Base-by-base conservation (phyloP, 2,329 filamentous ascomycete species). In the Diatrype stigma region DNA sequence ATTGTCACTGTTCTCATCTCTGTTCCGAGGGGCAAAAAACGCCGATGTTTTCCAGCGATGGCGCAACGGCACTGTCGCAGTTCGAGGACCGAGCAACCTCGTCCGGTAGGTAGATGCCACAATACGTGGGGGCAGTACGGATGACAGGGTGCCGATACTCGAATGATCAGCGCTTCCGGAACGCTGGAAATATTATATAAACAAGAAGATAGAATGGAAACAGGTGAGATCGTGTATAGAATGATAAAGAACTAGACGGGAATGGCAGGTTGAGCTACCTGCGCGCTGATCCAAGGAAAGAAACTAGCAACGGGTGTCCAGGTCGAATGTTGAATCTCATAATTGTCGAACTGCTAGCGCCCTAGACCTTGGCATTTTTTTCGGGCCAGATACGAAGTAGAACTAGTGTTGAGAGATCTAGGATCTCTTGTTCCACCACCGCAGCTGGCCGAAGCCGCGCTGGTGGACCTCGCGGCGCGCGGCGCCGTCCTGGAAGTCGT, bases 401-500 rank as follows among this genome's bases (percentile, higher is more conserved):
- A 30, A 30, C n/a, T n/a, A n/a, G n/a, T n/a, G n/a, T n/a, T n/a
- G 10, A 30, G 10, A 21, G 14, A 46, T 30, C n/a, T 67, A 70
- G 17, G 51, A 51, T 42, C 50, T 61, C 57, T 61, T 68, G 50
- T 61, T 64, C 64, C 67, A 68, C 51, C 67, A 65, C n/a, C n/a
- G 42, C 73, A 61, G 46, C 73, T n/a, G 71, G 37, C 73, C 69
- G 51, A 85, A 80, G n/a, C 82, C 82, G 22, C 82, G 77, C 67
- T 85, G 77, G 50, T 77, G 68, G 14, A 65, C 63, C 64, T 86
- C 83, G 12, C 83, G 75, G 30, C 77, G 73, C 1, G 83, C 82
- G 11, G 83, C 83, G 6, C 81, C 82, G 60, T 86, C 83, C 56
- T 81, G 72, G 56, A 80, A 76, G 22, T 73, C 73, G 54, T 72